phyloP scores from a whole-genome alignment of 169 alveolate genomes.

The Amoebophrya sp. region DNA sequence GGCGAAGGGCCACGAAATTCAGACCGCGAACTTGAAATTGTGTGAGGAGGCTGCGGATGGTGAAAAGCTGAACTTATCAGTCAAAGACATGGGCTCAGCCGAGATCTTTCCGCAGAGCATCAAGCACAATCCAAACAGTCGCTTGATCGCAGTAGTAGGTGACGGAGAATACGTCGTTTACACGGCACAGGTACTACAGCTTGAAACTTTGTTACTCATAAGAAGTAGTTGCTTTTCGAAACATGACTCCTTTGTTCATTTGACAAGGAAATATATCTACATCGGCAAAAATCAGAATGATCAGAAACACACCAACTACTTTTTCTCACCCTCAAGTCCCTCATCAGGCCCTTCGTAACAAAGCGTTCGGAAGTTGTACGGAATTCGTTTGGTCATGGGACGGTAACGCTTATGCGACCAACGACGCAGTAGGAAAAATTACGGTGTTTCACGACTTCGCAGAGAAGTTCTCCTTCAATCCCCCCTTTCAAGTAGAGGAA shows the following conservation, averaged over 20 bases:
- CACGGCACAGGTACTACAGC: slow-evolving; percentile 67
- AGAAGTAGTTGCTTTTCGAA: not conserved
- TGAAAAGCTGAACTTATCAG: slow-evolving; percentile 31
- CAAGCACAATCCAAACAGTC: slow-evolving; percentile 93
- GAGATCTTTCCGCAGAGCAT: slow-evolving; percentile 52
- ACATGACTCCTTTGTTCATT: too few relatives aligned
- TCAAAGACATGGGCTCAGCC: slow-evolving; percentile 78
- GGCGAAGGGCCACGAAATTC: slow-evolving; percentile 87
- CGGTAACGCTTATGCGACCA: slow-evolving; percentile 87
- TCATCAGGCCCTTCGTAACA: slow-evolving; percentile 70
- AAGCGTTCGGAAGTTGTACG: slow-evolving; percentile 85
- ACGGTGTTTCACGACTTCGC: slow-evolving; percentile 68
- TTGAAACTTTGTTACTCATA: not conserved
- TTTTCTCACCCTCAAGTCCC: too few relatives aligned
- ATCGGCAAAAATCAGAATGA: too few relatives aligned
- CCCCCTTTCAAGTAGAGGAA: slow-evolving; percentile 70
- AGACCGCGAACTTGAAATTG: slow-evolving; percentile 78
- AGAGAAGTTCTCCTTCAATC: slow-evolving; percentile 69
- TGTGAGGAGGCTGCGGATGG: slow-evolving; percentile 62
- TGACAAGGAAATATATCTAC: too few relatives aligned
- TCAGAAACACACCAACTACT: too few relatives aligned
- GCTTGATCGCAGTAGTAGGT: slow-evolving; percentile 89
- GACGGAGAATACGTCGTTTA: slow-evolving; percentile 94
- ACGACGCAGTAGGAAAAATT: slow-evolving; percentile 71
- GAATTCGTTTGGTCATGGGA: slow-evolving; percentile 87